phyloP scores from a whole-genome alignment of 345 rosid species.

The Punica granatum region DNA sequence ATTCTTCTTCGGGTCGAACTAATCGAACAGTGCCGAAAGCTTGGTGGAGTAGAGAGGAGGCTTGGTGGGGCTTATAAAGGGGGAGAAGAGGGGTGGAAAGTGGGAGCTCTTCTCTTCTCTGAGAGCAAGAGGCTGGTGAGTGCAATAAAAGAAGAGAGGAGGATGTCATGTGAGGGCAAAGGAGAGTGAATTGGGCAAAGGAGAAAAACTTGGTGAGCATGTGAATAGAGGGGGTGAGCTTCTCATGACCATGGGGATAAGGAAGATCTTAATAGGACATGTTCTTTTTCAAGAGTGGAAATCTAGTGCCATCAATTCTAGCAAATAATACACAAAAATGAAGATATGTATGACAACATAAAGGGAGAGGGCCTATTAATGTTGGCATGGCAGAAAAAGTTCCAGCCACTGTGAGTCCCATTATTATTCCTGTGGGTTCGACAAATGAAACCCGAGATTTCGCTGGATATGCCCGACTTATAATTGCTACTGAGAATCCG shows the following conservation, averaged over 20 bases:
- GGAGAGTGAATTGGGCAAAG: conserved; percentile 11
- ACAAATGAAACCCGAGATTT: neutral
- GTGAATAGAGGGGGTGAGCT: conserved; percentile 34
- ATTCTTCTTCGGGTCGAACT: neutral
- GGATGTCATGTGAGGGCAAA: neutral
- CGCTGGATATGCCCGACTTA: neutral
- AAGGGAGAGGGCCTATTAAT: neutral
- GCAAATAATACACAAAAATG: conserved; percentile 1
- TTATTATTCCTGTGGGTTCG: neutral
- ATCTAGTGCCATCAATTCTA: conserved; percentile 7
- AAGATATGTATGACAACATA: neutral
- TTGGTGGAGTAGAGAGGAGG: neutral
- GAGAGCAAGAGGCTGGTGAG: conserved; percentile 36
- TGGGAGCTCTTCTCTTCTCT: conserved; percentile 5
- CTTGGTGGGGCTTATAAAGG: conserved; percentile 2
- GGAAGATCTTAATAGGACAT: conserved; percentile 5
- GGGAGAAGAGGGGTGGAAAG: conserved; percentile 7
- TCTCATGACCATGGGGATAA: conserved; percentile 20
- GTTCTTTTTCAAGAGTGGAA: neutral
- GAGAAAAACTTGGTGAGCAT: conserved; percentile 15
- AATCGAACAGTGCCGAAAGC: too few relatives aligned
- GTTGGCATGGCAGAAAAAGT: neutral
- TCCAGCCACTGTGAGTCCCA: neutral
- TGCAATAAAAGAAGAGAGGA: conserved; percentile 18
- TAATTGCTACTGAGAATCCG: neutral